These are phyloP conservation scores for Saccharomycopsis fodiens DNA, from an alignment of 805 yeast species.

Conservation along the genomic window DNA sequence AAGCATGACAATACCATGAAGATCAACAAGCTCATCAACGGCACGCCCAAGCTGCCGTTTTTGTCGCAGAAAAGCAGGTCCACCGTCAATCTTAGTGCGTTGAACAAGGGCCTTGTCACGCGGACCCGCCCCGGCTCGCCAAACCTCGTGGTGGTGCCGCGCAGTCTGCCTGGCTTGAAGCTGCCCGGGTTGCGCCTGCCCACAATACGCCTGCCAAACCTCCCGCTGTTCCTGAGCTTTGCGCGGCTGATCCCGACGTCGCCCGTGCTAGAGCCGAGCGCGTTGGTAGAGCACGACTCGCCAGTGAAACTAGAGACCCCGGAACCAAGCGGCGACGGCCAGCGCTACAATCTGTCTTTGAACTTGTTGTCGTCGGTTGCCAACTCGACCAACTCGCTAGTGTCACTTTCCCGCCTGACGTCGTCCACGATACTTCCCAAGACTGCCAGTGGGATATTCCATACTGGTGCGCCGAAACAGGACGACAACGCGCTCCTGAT, in stretches of 20 bases:
- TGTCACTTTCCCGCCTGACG: background rate
- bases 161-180: constrained; percentile 10
- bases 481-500: constrained; percentile 9
- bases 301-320: constrained; percentile 1
- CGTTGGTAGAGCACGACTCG: background rate
- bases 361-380: constrained; percentile 11
- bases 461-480: constrained; percentile 8
- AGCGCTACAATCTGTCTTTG: constrained; percentile 1
- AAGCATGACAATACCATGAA: background rate
- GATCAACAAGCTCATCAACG: constrained; percentile 4
- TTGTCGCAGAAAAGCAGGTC: background rate
- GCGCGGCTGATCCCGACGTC: constrained; percentile 17
- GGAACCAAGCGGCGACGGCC: background rate
- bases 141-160: background rate
- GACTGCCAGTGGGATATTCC: constrained; percentile 18
- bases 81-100: background rate
- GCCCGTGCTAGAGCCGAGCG: constrained; percentile 12
- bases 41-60: background rate
- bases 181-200: background rate
- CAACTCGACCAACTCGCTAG: constrained; percentile 12
- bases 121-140: constrained; percentile 13
- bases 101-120: constrained; percentile 2
- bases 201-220: constrained; percentile 9
- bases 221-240: constrained; percentile 15
- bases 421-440: constrained; percentile 9